A percentile compares a stretch with the other conserved stretches of the same genome.
phyloP scores from a whole-genome alignment of 345 rosid genomes.

The Populus deltoides region DNA sequence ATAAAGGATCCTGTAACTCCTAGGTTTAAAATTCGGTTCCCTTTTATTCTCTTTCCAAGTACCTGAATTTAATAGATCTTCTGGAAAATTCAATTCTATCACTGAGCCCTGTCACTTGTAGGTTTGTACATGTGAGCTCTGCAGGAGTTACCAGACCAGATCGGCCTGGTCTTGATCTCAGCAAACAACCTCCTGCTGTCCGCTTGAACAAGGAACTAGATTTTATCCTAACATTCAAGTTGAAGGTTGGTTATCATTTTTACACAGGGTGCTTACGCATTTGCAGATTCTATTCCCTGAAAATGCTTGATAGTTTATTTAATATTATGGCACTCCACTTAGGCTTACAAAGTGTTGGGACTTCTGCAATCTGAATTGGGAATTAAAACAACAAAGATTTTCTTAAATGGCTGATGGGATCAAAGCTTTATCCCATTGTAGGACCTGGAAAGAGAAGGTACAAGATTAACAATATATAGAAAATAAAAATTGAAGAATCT shows the following conservation, averaged over 20 bases:
- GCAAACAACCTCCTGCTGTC: conserved; percentile 95
- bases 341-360: background rate
- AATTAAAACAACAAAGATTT: background rate
- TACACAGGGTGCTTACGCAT: background rate
- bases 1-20: conserved; percentile 78
- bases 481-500: background rate
- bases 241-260: conserved; percentile 53
- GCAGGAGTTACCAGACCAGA: conserved; percentile 97
- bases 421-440: background rate
- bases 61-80: background rate
- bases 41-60: background rate
- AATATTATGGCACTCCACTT: background rate
- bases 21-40: conserved; percentile 41
- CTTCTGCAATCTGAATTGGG: background rate
- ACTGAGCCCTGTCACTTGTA: conserved; percentile 22
- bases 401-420: background rate
- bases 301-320: background rate
- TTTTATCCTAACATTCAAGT: conserved; percentile 78
- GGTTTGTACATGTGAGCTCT: conserved; percentile 91
- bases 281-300: background rate
- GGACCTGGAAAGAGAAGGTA: background rate
- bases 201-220: conserved; percentile 92
- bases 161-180: conserved; percentile 89
- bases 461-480: background rate
- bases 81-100: background rate